phyloP scores from a whole-genome alignment of 306 rosid species.

The Geum urbanum region DNA sequence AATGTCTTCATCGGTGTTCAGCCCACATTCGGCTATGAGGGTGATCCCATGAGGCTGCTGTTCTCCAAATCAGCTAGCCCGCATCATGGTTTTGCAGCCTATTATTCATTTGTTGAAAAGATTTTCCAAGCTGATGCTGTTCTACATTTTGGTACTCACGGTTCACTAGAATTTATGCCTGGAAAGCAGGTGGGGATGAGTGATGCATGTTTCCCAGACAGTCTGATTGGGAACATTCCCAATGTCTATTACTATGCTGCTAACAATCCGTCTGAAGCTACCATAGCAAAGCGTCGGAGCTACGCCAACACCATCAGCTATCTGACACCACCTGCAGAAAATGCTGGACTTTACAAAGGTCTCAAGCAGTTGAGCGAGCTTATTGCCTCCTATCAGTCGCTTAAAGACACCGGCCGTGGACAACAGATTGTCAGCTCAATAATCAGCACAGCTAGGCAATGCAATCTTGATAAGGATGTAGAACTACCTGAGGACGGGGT shows the following conservation, averaged over 20 bases:
- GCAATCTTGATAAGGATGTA: constrained; percentile 98
- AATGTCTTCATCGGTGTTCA: constrained; percentile 94
- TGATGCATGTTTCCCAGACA: constrained; percentile 91
- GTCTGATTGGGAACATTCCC: constrained; percentile 91
- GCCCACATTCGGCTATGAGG: constrained; percentile 96
- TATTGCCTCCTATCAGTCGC: constrained; percentile 89
- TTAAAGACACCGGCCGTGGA: constrained; percentile 95
- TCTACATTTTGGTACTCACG: constrained; percentile 96
- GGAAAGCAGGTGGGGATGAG: constrained; percentile 99
- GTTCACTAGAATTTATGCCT: constrained; percentile 99
- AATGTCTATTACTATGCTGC: constrained; percentile 94
- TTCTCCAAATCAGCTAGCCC: constrained; percentile 99
- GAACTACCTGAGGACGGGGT: constrained; percentile 72
- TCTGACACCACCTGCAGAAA: constrained; percentile 97
- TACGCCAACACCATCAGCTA: constrained; percentile 97
- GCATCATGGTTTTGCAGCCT: constrained; percentile 97
- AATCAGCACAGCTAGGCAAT: constrained; percentile 90
- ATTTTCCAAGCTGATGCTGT: constrained; percentile 92
- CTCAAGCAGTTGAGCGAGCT: constrained; percentile 97
- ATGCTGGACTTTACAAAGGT: constrained; percentile 98
- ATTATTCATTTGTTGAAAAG: constrained; percentile 84
- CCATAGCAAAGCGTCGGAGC: constrained; percentile 96
- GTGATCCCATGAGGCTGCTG: constrained; percentile 94
- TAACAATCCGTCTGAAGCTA: constrained; percentile 96
- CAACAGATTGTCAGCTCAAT: constrained; percentile 96